Base-by-base conservation (phyloP, 164 flowering plant genomes). In the Saururus chinensis region DNA sequence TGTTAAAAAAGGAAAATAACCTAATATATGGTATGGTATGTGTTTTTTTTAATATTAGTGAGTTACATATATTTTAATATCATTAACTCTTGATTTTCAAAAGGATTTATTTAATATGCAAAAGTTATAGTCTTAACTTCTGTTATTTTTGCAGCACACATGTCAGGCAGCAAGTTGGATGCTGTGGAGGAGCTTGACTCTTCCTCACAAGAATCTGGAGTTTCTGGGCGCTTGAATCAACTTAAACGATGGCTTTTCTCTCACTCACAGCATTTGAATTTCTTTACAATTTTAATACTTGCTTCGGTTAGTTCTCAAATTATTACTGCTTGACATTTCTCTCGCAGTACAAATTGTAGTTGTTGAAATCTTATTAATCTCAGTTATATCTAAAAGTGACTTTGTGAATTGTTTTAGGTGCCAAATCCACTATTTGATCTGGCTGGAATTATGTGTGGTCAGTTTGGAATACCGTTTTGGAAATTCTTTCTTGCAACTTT, bases 361-460 rank as follows among this genome's bases (percentile, higher is more conserved):
- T 21, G 21, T 56, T 56, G 7, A 45, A 12, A 2, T 56, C 59
- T 25, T 56, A 56, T 56, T 56, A 5, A 9, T 56, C 4, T 56
- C 2, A 12, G 1, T 56, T 22, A 11, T 55, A 23, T 55, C 0
- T 9, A 9, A 23, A 4, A 13, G 19, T 55, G 30, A 24, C 35
- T 23, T 23, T 55, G 35, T 21, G 23, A 19, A 53, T 20, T 24
- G 16, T 24, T 75, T 59, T 71, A 93, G 99, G 96, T 93, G 63
- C 99, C 99, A 62, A 95, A 95, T 76, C 99, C 99, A 63, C 80
- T 95, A 48, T 91, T 91, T 81, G 99, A 95, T 74, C 93, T 95
- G 58, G 99, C 99, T 64, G 99, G 99, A 51, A 91, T 95, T 54
- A 86, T 95, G 96, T 95, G 99, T 59, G 98, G 98, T 58, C 99